Evolutionary conservation across 164 flowering plant genomes (phyloP).

Genomic region (Liriodendron chinense): DNA sequence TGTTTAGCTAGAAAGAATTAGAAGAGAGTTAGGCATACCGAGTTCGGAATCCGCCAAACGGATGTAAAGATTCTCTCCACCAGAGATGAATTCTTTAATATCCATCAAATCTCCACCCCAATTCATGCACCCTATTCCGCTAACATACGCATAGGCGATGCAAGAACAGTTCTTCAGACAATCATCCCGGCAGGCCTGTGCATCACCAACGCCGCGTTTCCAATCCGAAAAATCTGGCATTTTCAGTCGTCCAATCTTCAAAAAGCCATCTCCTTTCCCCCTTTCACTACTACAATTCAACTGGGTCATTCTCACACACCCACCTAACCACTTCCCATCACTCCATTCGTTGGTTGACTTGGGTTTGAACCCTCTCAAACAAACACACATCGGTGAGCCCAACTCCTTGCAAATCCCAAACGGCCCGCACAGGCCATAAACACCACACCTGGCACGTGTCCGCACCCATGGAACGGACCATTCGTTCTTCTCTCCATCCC

Average conservation of each 20-base stretch:
- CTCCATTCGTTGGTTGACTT: constrained; percentile 12
- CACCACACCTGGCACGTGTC: constrained; percentile 16
- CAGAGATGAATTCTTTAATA: background rate
- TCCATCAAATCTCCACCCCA: constrained; percentile 6
- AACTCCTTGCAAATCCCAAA: constrained; percentile 16
- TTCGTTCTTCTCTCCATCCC: constrained; percentile 6
- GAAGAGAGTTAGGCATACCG: constrained; percentile 6
- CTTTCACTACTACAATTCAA: constrained; percentile 14
- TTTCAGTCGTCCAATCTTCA: constrained; percentile 14
- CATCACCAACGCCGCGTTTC: background rate
- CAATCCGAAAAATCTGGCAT: constrained; percentile 19
- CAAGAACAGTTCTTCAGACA: constrained; percentile 31
- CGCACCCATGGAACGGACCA: constrained; percentile 14
- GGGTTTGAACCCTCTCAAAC: constrained; percentile 24
- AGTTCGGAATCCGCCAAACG: constrained; percentile 15
- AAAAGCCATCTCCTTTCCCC: background rate
- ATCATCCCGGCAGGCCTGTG: constrained; percentile 4
- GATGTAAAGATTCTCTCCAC: constrained; percentile 11
- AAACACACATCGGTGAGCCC: constrained; percentile 9
- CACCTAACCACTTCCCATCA: background rate
- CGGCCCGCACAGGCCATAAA: constrained; percentile 18
- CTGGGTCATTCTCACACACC: constrained; percentile 12
- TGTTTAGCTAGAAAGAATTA: no score
- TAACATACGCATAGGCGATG: constrained; percentile 19
- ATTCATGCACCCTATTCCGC: constrained; percentile 4